Conservation (phyloP, 1,284 basidiomycete genomes). For the Quambalaria eucalypti region DNA sequence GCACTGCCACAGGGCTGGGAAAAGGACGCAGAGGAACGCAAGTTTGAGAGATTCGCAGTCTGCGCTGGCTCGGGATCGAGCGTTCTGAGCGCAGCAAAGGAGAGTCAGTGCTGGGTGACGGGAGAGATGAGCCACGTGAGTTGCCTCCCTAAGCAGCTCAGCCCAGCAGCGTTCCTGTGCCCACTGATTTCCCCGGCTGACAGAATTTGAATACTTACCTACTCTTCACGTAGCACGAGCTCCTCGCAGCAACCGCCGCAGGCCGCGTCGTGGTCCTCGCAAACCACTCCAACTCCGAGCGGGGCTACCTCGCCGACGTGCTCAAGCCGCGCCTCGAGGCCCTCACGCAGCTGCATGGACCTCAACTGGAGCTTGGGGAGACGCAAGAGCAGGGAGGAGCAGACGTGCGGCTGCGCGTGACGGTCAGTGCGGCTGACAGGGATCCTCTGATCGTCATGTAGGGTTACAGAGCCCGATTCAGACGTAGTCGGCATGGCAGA, state of each 20-base stretch:
- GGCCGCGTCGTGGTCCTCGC: conserved; percentile 39
- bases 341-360: too few relatives aligned
- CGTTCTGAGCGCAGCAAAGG: conserved; percentile 25
- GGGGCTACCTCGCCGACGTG: conserved; percentile 27
- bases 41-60: conserved; percentile 20
- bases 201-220: not conserved
- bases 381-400: too few relatives aligned
- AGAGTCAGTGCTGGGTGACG: conserved; percentile 34
- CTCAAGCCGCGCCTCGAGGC: conserved; percentile 18
- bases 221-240: conserved; percentile 28
- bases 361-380: too few relatives aligned
- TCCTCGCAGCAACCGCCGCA: conserved; percentile 33
- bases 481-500: too few relatives aligned
- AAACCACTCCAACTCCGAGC: conserved; percentile 43
- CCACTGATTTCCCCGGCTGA: not conserved
- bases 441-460: conserved; percentile 23
- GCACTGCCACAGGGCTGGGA: not conserved
- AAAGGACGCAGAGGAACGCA: not conserved
- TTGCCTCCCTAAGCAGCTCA: not conserved
- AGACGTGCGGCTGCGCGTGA: conserved; percentile 5
- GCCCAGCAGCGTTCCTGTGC: not conserved
- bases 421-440: conserved; percentile 13
- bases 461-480: too few relatives aligned
- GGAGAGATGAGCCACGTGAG: conserved; percentile 38
- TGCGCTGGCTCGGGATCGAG: conserved; percentile 40